Percentiles rank a stretch among this genome's conserved stretches.
Evolutionary conservation across 225 moss, liverwort and hornwort genomes (phyloP).

Genomic region (Pseudisothecium myosuroides): DNA sequence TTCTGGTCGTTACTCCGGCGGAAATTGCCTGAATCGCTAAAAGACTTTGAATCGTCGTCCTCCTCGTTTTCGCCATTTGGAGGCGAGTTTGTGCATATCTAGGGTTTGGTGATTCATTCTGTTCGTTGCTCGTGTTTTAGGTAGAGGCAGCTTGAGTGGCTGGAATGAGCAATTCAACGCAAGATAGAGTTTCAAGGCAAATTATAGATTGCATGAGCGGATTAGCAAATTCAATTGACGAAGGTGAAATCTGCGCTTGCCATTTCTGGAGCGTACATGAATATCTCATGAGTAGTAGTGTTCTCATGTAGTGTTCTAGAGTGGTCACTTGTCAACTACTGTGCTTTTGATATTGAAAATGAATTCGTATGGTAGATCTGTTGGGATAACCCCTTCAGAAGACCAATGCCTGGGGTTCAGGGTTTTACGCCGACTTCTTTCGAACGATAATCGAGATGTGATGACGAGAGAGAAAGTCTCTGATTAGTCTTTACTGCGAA

Average conservation of each 20-base stretch:
- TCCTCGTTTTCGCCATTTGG: neutral
- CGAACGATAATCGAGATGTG: neutral
- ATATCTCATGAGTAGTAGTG: neutral
- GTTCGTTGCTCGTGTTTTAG: neutral
- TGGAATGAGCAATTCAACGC: neutral
- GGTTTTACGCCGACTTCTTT: neutral
- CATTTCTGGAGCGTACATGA: neutral
- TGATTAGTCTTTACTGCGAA: neutral
- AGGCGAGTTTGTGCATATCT: neutral
- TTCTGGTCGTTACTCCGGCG: constrained; percentile 18
- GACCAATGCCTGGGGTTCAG: neutral
- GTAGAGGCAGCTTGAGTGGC: neutral
- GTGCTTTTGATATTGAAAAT: neutral
- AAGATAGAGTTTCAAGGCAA: neutral
- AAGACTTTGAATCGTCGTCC: constrained; percentile 14
- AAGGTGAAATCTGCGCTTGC: neutral
- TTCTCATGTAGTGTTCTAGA: neutral
- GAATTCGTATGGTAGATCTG: neutral
- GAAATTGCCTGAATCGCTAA: constrained; percentile 58
- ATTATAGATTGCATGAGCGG: neutral
- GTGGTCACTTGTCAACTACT: neutral
- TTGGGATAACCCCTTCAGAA: neutral
- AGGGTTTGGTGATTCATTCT: neutral
- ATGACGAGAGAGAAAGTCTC: neutral
- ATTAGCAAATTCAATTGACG: neutral